These are phyloP conservation scores for Fusarium longipes DNA, from an alignment of 2,329 filamentous ascomycete genomes.

Conservation along the genomic window DNA sequence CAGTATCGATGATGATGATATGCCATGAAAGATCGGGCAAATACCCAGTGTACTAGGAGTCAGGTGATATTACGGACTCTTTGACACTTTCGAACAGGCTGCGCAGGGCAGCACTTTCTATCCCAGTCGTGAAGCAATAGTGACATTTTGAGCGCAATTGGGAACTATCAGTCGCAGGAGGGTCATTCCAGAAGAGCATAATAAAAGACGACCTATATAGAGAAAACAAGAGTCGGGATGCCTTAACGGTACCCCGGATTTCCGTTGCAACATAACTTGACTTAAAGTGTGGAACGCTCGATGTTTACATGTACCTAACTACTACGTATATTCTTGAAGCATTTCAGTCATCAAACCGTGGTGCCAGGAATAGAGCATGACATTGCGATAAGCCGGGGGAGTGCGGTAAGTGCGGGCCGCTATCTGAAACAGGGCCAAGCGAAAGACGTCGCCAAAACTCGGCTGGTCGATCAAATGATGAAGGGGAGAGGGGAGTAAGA, in stretches of 20 bases:
- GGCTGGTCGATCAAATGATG: neutral
- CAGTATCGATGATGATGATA: slow-evolving; percentile 43
- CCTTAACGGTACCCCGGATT: slow-evolving; percentile 7
- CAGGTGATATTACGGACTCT: slow-evolving; percentile 18
- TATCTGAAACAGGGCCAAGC: slow-evolving; percentile 26
- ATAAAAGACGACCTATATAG: slow-evolving; percentile 40
- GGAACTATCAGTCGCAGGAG: slow-evolving; percentile 29
- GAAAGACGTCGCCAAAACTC: slow-evolving; percentile 11
- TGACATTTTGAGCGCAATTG: slow-evolving; percentile 35
- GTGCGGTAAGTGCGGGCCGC: slow-evolving; percentile 1
- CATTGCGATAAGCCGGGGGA: neutral
- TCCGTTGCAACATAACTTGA: neutral
- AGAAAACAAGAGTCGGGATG: slow-evolving; percentile 34
- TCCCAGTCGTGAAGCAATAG: slow-evolving; percentile 18
- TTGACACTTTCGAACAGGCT: slow-evolving; percentile 21
- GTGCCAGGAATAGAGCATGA: neutral
- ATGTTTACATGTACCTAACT: neutral
- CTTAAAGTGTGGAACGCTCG: neutral
- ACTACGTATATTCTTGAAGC: neutral
- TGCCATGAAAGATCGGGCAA: slow-evolving; percentile 38
- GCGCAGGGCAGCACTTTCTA: slow-evolving; percentile 14
- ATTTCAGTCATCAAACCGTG: neutral
- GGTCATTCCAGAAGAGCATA: slow-evolving; percentile 23
- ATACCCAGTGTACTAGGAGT: slow-evolving; percentile 33
- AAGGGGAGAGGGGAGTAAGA: slow-evolving; percentile 6